Evolutionary conservation across 2,329 filamentous ascomycete species (phyloP).

Genomic region (Paraphaeosphaeria minitans): DNA sequence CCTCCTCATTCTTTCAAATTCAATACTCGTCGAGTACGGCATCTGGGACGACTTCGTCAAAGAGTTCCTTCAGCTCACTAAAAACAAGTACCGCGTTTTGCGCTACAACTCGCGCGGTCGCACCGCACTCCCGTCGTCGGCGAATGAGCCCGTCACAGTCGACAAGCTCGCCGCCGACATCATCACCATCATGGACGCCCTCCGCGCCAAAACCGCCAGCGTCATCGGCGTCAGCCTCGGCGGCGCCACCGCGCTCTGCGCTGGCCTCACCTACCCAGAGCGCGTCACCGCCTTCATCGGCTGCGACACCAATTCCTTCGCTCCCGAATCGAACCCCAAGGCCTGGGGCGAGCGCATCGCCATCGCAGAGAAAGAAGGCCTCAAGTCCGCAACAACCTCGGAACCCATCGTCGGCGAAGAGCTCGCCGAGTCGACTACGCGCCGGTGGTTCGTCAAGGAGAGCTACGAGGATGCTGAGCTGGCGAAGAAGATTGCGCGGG

Average conservation of each 20-base stretch:
- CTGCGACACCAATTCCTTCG: slow-evolving; percentile 78
- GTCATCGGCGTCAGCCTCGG: slow-evolving; percentile 81
- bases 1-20: slow-evolving; percentile 77
- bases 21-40: slow-evolving; percentile 74
- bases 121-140: slow-evolving; percentile 50
- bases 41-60: slow-evolving; percentile 81
- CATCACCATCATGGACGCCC: slow-evolving; percentile 66
- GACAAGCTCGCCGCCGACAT: slow-evolving; percentile 73
- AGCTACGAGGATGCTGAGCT: slow-evolving; percentile 60
- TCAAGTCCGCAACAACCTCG: slow-evolving; percentile 37
- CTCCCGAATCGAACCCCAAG: slow-evolving; percentile 73
- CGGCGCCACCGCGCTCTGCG: slow-evolving; percentile 76
- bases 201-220: slow-evolving; percentile 69
- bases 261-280: slow-evolving; percentile 68
- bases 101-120: slow-evolving; percentile 80
- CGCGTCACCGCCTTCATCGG: slow-evolving; percentile 67
- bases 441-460: slow-evolving; percentile 72
- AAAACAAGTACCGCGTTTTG: slow-evolving; percentile 72
- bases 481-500: slow-evolving; percentile 60
- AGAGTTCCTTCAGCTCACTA: slow-evolving; percentile 59
- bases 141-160: slow-evolving; percentile 56
- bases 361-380: slow-evolving; percentile 64
- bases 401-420: slow-evolving; percentile 64
- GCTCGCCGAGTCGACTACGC: slow-evolving; percentile 72
- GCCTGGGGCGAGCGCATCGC: slow-evolving; percentile 80